Base-by-base conservation (phyloP, 1,284 basidiomycete genomes). In the Neonothopanus nambi region DNA sequence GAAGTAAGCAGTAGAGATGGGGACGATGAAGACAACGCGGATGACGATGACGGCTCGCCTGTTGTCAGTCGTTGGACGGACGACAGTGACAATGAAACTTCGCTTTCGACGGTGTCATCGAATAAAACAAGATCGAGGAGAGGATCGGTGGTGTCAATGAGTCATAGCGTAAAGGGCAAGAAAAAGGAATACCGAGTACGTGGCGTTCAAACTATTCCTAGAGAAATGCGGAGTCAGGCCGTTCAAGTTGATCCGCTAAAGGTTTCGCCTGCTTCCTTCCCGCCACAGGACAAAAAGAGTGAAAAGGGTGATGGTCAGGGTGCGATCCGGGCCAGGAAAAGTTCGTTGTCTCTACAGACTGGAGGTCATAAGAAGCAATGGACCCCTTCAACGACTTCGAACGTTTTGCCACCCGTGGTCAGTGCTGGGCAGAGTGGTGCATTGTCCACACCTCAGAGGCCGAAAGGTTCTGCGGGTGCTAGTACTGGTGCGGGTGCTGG, bases 11-110 rank as follows among this genome's bases (percentile, higher is more conserved):
- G 88, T 62, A 81, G 84, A 57, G 91, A 93, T 65, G 91, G 86
- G 1, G 90, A 93, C 62, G 84, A 89, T 55, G 91, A 92, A 62
- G 90, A 89, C 56, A 89, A 91, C 55, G 82, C 82, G n/a, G 84
- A 87, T 43, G 85, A 77, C 30, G 75, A 71, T 50, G 74, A 72
- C 46, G 75, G 70, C 39, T 66, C 62, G 21, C 60, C 62, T n/a
- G 63, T 63, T 20, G 64, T 63, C 43, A 59, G 46, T 24, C 61
- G 66, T 53, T 69, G 63, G 62, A 65, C 65, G 35, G 70, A 69
- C 40, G 71, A 76, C 54, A 73, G 69, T 52, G 74, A 74, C 54
- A 57, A 65, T 24, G 71, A 71, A 36, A 67, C 67, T 49, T 20
- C 57, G 47, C 52, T 59, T 60, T 51, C 37, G 52, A 52, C 43